phyloP scores from a whole-genome alignment of 75 land plant genomes.

The Cupressus sempervirens region DNA sequence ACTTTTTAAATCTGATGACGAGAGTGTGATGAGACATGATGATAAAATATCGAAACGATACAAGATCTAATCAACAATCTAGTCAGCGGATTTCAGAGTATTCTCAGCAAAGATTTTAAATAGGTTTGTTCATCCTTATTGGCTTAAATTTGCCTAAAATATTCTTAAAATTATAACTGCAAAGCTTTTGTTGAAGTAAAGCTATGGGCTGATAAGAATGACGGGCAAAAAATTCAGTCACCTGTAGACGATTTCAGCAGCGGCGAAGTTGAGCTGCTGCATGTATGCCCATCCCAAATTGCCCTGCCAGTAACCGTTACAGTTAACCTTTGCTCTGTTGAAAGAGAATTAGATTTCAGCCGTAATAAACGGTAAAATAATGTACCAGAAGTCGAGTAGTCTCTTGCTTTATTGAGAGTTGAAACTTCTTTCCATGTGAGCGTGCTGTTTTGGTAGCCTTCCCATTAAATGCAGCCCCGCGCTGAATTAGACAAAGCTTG shows the following conservation, averaged over 20 bases:
- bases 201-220: too few relatives aligned
- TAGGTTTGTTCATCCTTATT: too few relatives aligned
- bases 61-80: too few relatives aligned
- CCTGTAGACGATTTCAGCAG: slow-evolving; percentile 47
- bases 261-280: slow-evolving; percentile 53
- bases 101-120: too few relatives aligned
- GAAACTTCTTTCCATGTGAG: slow-evolving; percentile 93
- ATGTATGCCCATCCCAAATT: slow-evolving; percentile 97
- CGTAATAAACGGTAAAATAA: too few relatives aligned
- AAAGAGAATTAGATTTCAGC: neutral
- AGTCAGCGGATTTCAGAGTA: too few relatives aligned
- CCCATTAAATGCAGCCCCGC: slow-evolving; percentile 85
- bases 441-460: slow-evolving; percentile 89
- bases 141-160: too few relatives aligned
- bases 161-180: too few relatives aligned
- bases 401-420: slow-evolving; percentile 89
- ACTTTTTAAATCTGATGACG: too few relatives aligned
- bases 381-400: slow-evolving; percentile 81
- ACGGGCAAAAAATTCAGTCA: neutral
- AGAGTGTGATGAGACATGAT: too few relatives aligned
- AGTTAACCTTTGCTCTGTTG: neutral
- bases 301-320: slow-evolving; percentile 39
- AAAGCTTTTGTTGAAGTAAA: too few relatives aligned
- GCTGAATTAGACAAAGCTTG: slow-evolving; percentile 71
- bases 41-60: too few relatives aligned